Percentiles rank a stretch among this genome's conserved stretches.
phyloP scores from a whole-genome alignment of 441 rosid species.

The Gossypium gossypioides region DNA sequence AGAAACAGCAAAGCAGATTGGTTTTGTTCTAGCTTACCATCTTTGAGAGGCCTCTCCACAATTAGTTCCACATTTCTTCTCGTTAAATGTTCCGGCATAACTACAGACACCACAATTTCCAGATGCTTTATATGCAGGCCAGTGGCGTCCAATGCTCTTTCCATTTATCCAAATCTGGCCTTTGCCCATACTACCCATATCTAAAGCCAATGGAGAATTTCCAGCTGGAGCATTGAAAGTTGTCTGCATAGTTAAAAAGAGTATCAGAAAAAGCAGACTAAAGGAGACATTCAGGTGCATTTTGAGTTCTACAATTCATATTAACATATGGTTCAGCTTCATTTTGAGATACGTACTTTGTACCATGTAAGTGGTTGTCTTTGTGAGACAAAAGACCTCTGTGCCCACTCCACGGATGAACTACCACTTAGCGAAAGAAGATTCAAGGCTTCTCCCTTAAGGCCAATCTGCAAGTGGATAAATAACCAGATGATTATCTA shows the following conservation, averaged over 20 bases:
- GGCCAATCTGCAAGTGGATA: constrained; percentile 55
- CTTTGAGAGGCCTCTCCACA: constrained; percentile 95
- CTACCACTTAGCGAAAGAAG: constrained; percentile 86
- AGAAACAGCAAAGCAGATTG: not conserved
- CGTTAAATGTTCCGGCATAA: constrained; percentile 58
- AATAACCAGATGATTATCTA: constrained; percentile 8
- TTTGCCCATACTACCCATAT: constrained; percentile 92
- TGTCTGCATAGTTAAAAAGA: constrained; percentile 39
- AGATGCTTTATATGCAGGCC: constrained; percentile 89
- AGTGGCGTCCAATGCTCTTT: constrained; percentile 76
- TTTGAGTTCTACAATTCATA: not conserved
- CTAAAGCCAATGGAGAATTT: constrained; percentile 69
- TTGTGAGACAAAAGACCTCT: constrained; percentile 59
- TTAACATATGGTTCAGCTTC: not conserved
- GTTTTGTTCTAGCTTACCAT: constrained; percentile 42
- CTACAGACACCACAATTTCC: constrained; percentile 63
- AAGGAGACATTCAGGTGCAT: not conserved
- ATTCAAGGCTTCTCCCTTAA: constrained; percentile 71
- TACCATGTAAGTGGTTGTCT: constrained; percentile 90
- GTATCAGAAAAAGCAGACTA: constrained; percentile 14
- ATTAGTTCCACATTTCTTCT: constrained; percentile 69
- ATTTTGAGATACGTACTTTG: constrained; percentile 42
- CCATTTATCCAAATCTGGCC: constrained; percentile 98
- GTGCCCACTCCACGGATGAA: constrained; percentile 81
- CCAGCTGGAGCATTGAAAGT: constrained; percentile 87